Base-by-base conservation (phyloP, 805 yeast genomes). In the Wickerhamiella kazuoi region DNA sequence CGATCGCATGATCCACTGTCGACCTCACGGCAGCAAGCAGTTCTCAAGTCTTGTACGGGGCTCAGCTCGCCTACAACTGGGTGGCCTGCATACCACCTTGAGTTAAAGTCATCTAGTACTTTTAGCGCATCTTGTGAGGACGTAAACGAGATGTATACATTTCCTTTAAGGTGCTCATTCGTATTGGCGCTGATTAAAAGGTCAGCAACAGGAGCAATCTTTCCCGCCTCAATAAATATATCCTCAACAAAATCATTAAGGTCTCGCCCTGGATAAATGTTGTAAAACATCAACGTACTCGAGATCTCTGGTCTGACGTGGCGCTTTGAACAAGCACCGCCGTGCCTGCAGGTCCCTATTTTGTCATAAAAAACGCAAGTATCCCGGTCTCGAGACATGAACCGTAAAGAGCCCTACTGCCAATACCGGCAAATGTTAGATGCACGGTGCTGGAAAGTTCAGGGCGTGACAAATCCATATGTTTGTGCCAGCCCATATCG, bases 271-370 rank as follows among this genome's bases (percentile, higher is more conserved):
- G 69, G 72, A 50, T 73, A 79, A 35, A 83, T 50, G 50, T 78
- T 76, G 15, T 76, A 64, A 41, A 79, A 64, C 36, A 79, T 61
- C 1, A 84, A 65, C 0, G 87, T 77, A 40, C 65, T 63, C 1
- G 93, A 78, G 31, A 63, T 56, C 6, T 63, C 56, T 1, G 95
- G 94, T 48, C 69, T 69, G 17, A 69, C 63, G 55, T 84, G 65
- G 40, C 66, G 66, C 50, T 84, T 65, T 5, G 83, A 73, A 51
- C 96, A 84, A 49, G 75, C 76, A 43, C 78, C 84, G 0, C 94
- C 94, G 55, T 84, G 95, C 44, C 94, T 67, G 51, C 96, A 84
- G 0, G 94, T 93, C 1, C 96, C 96, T 29, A 82, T 79, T 54
- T 77, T 80, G 46, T 68, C 64, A 53, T 77, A 82, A 54, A 83